phyloP scores from a whole-genome alignment of 768 basidiomycete genomes.

The Termitomyces sp. region DNA sequence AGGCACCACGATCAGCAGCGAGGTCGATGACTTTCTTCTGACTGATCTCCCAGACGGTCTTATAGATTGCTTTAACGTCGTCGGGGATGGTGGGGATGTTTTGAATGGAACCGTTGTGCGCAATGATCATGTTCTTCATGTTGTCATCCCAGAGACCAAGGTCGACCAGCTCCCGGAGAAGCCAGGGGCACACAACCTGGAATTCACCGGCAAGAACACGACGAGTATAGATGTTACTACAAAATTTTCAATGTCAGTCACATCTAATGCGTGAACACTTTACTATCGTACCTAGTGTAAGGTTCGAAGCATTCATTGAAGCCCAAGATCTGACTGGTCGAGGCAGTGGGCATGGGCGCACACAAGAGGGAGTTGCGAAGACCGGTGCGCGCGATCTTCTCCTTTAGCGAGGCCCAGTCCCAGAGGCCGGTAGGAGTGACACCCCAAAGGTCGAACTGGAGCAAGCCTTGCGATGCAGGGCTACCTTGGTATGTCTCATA shows the following conservation, averaged over 20 bases:
- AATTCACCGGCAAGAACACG: conserved; percentile 99
- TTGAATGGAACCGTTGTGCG: conserved; percentile 87
- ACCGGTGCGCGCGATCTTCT: conserved; percentile 77
- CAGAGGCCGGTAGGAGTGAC: conserved; percentile 86
- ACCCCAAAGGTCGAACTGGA: conserved; percentile 96
- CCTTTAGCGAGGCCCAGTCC: conserved; percentile 92
- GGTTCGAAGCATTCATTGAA: conserved; percentile 99
- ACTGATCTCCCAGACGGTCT: conserved; percentile 99
- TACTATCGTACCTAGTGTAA: conserved; percentile 75
- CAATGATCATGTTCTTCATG: conserved; percentile 99
- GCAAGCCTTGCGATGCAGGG: conserved; percentile 82
- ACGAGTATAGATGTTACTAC: conserved; percentile 96
- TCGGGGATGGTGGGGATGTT: conserved; percentile 87
- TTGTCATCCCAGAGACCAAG: conserved; percentile 95
- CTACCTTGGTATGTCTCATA: conserved; percentile 92
- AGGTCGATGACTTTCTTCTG: conserved; percentile 99
- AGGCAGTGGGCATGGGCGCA: conserved; percentile 99
- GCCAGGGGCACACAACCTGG: conserved; percentile 99
- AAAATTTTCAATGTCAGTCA: conserved; percentile 14
- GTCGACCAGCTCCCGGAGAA: conserved; percentile 96
- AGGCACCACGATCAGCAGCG: conserved; percentile 98
- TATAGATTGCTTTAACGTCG: conserved; percentile 96
- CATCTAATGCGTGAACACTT: neutral
- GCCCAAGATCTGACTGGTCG: conserved; percentile 96
- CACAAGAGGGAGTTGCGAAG: conserved; percentile 87